Conservation (phyloP, 2,329 filamentous ascomycete genomes). For the Apiospora phragmitis region DNA sequence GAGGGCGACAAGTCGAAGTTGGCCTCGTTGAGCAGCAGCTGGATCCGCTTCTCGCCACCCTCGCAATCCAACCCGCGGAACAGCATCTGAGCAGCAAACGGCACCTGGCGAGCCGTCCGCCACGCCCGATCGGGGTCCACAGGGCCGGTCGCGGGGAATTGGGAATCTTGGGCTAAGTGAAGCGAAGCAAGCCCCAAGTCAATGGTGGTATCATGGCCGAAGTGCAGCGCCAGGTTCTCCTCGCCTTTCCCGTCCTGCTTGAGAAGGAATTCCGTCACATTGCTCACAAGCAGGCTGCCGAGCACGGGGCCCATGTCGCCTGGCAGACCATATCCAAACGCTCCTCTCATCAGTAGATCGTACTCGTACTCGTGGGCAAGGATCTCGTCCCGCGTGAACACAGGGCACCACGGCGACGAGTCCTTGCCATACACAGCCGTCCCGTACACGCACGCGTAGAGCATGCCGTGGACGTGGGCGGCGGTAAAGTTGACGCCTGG, state of each 20-base stretch:
- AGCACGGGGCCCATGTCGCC: conserved; percentile 23
- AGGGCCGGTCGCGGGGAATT: conserved; percentile 21
- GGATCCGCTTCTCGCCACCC: conserved; percentile 18
- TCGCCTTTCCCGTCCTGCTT: background rate
- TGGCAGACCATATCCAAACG: conserved; percentile 24
- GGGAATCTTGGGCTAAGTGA: conserved; percentile 16
- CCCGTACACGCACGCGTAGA: conserved; percentile 25
- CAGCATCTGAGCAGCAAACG: conserved; percentile 24
- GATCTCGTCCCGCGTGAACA: conserved; percentile 23
- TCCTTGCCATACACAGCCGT: conserved; percentile 21
- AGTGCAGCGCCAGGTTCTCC: conserved; percentile 22
- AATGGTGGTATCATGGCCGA: conserved; percentile 27
- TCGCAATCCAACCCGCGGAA: conserved; percentile 22
- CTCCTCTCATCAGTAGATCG: conserved; percentile 25
- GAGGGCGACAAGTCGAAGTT: conserved; percentile 23
- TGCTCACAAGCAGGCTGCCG: conserved; percentile 22
- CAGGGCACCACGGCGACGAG: conserved; percentile 23
- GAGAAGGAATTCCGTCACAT: conserved; percentile 21
- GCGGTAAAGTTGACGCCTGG: conserved; percentile 21
- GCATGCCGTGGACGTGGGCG: conserved; percentile 21
- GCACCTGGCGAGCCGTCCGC: conserved; percentile 21
- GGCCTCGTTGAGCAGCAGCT: conserved; percentile 24
- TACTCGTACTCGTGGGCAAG: conserved; percentile 24
- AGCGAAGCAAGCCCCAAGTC: conserved; percentile 22
- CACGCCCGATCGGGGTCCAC: conserved; percentile 20